These are phyloP conservation scores for Daldinia eschscholtzii DNA, from an alignment of 2,329 filamentous ascomycete genomes.

Conservation along the genomic window DNA sequence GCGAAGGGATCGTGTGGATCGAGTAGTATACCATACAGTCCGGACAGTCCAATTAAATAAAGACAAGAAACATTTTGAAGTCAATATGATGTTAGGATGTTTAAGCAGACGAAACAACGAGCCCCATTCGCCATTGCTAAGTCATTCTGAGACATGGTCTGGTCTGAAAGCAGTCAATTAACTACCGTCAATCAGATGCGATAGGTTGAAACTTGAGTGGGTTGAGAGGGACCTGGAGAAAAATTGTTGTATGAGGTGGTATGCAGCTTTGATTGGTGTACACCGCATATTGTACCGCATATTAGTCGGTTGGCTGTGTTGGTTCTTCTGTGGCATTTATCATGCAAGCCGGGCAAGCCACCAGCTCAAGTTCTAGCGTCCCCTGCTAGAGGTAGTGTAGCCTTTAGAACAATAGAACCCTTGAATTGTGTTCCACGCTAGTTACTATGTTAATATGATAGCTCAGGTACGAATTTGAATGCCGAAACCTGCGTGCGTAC, in stretches of 20 bases:
- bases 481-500: slow-evolving; percentile 3
- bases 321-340: slow-evolving; percentile 1
- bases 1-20: not conserved
- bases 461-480: not conserved
- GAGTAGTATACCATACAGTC: not conserved
- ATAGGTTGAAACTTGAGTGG: slow-evolving; percentile 25
- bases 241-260: not conserved
- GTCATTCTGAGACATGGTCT: slow-evolving; percentile 32
- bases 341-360: slow-evolving; percentile 40
- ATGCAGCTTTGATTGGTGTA: slow-evolving; percentile 10
- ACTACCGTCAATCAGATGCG: slow-evolving; percentile 15
- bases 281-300: slow-evolving; percentile 23
- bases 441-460: slow-evolving; percentile 1
- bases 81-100: slow-evolving; percentile 16
- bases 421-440: not conserved
- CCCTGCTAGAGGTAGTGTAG: not conserved
- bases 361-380: not conserved
- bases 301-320: slow-evolving; percentile 24
- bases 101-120: slow-evolving; percentile 21
- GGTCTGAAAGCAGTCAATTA: slow-evolving; percentile 27
- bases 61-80: slow-evolving; percentile 10
- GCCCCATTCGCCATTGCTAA: slow-evolving; percentile 26
- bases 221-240: slow-evolving; percentile 22
- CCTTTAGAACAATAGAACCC: slow-evolving; percentile 6
- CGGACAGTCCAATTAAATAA: slow-evolving; percentile 14